These are phyloP conservation scores for Ensete glaucum DNA, from an alignment of 176 grass and related monocot genomes.

Conservation along the genomic window DNA sequence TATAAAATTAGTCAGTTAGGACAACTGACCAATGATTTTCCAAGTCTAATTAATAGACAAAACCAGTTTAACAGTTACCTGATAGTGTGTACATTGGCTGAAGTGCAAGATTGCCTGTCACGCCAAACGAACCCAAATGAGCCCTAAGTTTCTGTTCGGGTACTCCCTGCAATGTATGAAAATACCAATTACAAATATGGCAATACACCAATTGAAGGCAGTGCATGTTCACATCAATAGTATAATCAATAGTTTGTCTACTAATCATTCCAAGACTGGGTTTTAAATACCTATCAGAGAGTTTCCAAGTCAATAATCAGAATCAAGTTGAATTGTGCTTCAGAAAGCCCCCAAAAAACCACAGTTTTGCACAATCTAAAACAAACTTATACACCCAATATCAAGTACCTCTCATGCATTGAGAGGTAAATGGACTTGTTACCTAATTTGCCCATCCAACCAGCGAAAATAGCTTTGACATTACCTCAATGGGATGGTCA, in stretches of 20 bases:
- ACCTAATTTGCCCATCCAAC: no score
- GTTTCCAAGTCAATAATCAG: not conserved
- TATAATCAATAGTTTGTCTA: not conserved
- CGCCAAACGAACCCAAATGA: slow-evolving; percentile 87
- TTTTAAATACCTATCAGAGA: not conserved
- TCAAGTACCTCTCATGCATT: not conserved
- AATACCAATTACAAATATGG: slow-evolving; percentile 2
- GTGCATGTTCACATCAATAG: not conserved
- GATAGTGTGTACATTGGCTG: slow-evolving; percentile 93
- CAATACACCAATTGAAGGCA: not conserved
- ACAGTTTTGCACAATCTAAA: no score
- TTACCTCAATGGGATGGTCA: no score
- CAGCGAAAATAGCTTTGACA: no score
- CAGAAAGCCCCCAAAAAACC: no score
- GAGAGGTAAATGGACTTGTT: not conserved
- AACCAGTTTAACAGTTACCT: slow-evolving; percentile 29
- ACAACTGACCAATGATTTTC: not conserved
- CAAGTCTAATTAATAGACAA: not conserved
- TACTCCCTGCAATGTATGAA: slow-evolving; percentile 58
- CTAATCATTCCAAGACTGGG: not conserved
- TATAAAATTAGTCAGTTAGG: not conserved
- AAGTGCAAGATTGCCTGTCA: slow-evolving; percentile 84
- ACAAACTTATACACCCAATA: not conserved
- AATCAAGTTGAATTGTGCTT: not conserved
- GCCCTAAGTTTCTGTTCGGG: slow-evolving; percentile 89